Base-by-base conservation (phyloP, 495 filamentous ascomycete genomes). In the Daldinia vernicosa region DNA sequence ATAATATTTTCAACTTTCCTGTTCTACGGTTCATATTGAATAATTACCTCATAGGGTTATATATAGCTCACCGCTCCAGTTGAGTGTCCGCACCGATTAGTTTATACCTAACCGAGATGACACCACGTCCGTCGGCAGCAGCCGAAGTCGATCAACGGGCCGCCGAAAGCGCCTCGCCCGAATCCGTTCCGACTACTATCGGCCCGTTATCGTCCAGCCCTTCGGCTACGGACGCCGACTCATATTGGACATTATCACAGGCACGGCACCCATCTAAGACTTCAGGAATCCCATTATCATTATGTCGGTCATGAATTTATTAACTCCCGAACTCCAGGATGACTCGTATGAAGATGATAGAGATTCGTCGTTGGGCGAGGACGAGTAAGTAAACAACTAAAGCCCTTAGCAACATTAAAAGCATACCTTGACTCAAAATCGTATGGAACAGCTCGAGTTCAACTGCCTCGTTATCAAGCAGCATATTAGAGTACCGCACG, bases 401-500 rank as follows among this genome's bases (percentile, higher is more conserved):
- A 14, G 7, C 19, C 8, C 8, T 4, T 0, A 9, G 19, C 19
- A 5, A 12, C 19, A 0, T 8, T 12, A 47, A 47, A 3, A 1
- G 8, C 3, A 24, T 47, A 24, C 9, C 0, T 11, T 47, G 24
- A 24, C 17, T 12, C 9, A 24, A 47, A 26, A 4, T 17, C n/a
- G 45, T 14, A 14, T 53, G 24, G 55, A 66, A 53, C 37, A 74
- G 64, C 11, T 52, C 53, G 22, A 76, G 75, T 55, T 79, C 78
- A 3, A 85, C 84, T 22, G 79, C 78, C 1, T 85, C 84, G 17
- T 61, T 86, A 7, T 76, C 80, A 7, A 75, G 79, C 0, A 82
- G 77, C 55, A 81, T 86, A 15, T 43, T 82, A 6, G 75, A 82
- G 12, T 85, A 84, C 56, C 74, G 80, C 8, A 79, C 67, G 11